Base-by-base conservation (phyloP, 2,329 filamentous ascomycete species). In the Venturia carpophila region DNA sequence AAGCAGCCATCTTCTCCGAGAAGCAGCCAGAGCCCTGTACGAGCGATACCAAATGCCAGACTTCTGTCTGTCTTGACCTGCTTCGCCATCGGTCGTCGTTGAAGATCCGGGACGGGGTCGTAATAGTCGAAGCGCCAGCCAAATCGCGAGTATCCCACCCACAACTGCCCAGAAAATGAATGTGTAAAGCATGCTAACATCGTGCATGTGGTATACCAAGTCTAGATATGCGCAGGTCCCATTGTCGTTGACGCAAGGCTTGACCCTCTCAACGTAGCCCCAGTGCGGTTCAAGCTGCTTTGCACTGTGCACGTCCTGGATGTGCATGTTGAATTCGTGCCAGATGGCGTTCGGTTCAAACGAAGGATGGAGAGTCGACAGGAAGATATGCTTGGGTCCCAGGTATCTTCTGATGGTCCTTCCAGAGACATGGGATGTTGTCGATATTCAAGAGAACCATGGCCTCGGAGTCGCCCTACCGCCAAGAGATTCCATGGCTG, bases 201-300 rank as follows among this genome's bases (percentile, higher is more conserved):
- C 81, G 70, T 85, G 83, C 67, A 77, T 78, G 64, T 75, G 74
- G 68, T 85, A 86, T 15, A 84, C 81, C 4, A 75, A 75, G 68
- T 84, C 82, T 37, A 85, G 76, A 70, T 87, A 87, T 43, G 74
- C 79, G 71, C 84, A 87, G 5, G 82, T 82, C 1, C 83, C 84
- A 0, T 75, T 70, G 71, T 86, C 84, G 67, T 79, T 85, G 30
- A 77, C 81, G 71, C 84, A 87, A 30, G 84, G 84, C 0, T 85
- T 62, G 9, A 63, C 61, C 21, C 61, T 9, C 3, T 17, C n/a
- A 30, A 43, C 21, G 27, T 63, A 63, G 10, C 61, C 61, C 61
- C 61, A 63, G n/a, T 63, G 60, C 43, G 37, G 37, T 21, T 61
- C 60, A 11, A 61, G 42, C 15, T 5, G 9, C n/a, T 61, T 61